Percentiles rank a stretch among this genome's conserved stretches.
These are phyloP conservation scores for Trametes cinnabarina DNA, from an alignment of 768 basidiomycete species.

Conservation along the genomic window DNA sequence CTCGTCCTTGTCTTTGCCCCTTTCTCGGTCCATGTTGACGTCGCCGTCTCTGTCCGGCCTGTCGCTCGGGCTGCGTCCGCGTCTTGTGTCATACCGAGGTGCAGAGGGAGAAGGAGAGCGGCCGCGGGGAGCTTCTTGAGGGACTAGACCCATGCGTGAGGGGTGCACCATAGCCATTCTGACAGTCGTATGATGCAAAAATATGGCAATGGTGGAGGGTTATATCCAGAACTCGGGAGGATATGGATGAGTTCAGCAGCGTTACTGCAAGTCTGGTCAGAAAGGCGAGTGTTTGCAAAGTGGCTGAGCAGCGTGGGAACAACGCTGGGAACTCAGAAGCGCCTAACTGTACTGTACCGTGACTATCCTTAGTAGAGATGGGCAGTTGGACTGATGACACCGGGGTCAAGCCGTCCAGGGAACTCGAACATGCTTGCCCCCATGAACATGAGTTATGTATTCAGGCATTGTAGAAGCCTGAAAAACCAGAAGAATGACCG, in stretches of 20 bases:
- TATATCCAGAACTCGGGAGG: background rate
- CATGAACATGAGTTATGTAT: too few relatives aligned
- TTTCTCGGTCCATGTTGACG: slow-evolving; percentile 25
- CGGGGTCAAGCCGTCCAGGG: too few relatives aligned
- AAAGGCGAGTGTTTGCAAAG: too few relatives aligned
- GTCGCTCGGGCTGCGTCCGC: background rate
- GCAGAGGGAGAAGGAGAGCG: slow-evolving; percentile 52
- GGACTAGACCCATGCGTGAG: slow-evolving; percentile 66
- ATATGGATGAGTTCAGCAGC: background rate
- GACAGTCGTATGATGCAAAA: background rate
- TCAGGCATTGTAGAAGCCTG: too few relatives aligned
- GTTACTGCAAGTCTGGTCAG: too few relatives aligned
- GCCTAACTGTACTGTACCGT: too few relatives aligned
- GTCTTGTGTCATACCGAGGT: slow-evolving; percentile 12
- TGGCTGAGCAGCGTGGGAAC: slow-evolving; percentile 1
- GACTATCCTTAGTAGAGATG: too few relatives aligned
- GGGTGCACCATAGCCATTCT: slow-evolving; percentile 74
- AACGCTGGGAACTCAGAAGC: background rate
- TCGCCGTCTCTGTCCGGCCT: slow-evolving; percentile 22
- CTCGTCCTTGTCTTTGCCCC: slow-evolving; percentile 29
- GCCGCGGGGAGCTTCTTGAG: slow-evolving; percentile 37
- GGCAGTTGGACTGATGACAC: too few relatives aligned
- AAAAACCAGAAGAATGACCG: too few relatives aligned
- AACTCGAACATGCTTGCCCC: too few relatives aligned
- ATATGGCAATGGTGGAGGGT: too few relatives aligned